Evolutionary conservation across 495 filamentous ascomycete genomes (phyloP).

Genomic region (Rhizodiscina lignyota): DNA sequence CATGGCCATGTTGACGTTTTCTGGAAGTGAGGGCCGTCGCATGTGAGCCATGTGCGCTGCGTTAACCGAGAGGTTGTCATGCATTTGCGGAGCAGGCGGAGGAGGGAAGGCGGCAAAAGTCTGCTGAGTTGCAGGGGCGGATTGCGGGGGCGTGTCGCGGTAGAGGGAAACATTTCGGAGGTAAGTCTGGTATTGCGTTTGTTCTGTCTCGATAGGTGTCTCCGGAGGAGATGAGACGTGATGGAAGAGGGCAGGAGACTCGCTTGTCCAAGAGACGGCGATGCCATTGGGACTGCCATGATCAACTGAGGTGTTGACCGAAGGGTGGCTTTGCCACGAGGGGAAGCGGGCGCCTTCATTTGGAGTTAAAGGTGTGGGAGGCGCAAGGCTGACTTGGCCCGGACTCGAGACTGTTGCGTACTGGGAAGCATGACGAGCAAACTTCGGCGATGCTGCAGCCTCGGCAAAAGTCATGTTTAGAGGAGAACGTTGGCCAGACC

Average conservation of each 20-base stretch:
- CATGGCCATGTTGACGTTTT: no score
- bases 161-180: constrained; percentile 10
- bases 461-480: constrained; percentile 20
- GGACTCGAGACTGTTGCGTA: constrained; percentile 6
- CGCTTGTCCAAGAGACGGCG: constrained; percentile 7
- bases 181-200: constrained; percentile 5
- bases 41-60: no score
- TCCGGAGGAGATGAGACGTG: constrained; percentile 19
- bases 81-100: no score
- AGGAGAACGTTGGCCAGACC: constrained; percentile 25
- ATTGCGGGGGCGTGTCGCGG: constrained; percentile 24
- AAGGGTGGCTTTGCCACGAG: constrained; percentile 10
- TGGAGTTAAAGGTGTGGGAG: constrained; percentile 24
- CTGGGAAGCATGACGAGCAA: constrained; percentile 7
- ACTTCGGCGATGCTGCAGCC: constrained; percentile 20
- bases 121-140: constrained; percentile 23
- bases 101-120: no score
- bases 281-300: constrained; percentile 11
- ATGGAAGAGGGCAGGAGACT: constrained; percentile 6
- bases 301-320: constrained; percentile 6
- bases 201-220: constrained; percentile 18
- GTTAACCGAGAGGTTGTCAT: no score
- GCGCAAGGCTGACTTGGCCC: constrained; percentile 14
- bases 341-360: constrained; percentile 14
- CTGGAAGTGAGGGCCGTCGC: no score